These are phyloP conservation scores for Buddleja alternifolia DNA, from an alignment of 257 asterid species.

Conservation along the genomic window DNA sequence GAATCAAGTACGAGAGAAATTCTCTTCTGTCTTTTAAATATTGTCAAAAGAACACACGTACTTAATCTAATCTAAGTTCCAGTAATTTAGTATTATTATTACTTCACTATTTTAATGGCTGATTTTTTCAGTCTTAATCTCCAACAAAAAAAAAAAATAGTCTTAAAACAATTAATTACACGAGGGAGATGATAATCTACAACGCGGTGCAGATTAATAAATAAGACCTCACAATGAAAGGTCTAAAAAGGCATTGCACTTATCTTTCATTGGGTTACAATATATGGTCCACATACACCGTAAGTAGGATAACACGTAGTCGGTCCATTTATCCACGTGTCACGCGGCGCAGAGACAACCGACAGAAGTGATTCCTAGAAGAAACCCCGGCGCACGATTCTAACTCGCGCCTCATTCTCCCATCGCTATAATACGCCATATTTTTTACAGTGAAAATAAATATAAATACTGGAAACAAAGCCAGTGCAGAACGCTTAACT, in stretches of 20 bases:
- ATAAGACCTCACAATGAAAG: neutral
- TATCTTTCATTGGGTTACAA: neutral
- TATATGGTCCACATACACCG: constrained; percentile 13
- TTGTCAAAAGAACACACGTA: constrained; percentile 6
- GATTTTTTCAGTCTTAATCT: neutral
- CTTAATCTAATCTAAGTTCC: neutral
- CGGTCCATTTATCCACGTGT: constrained; percentile 18
- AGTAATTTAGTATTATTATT: neutral
- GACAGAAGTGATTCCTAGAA: constrained; percentile 20
- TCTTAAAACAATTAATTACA: neutral
- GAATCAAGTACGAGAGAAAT: neutral
- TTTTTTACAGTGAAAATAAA: neutral
- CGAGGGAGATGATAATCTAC: neutral
- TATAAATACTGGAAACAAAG: neutral
- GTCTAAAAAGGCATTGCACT: too few species aligned
- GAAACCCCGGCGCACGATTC: constrained; percentile 9
- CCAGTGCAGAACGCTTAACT: neutral
- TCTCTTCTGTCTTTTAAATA: neutral
- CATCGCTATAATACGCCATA: constrained; percentile 25
- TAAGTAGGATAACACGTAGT: neutral
- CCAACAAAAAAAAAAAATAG: neutral
- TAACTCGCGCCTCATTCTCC: constrained; percentile 23
- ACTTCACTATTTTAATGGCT: neutral
- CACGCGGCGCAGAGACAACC: constrained; percentile 24
- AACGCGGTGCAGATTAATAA: neutral